Evolutionary conservation across 2,329 filamentous ascomycete genomes (phyloP).

Genomic region (Diatrype stigma): DNA sequence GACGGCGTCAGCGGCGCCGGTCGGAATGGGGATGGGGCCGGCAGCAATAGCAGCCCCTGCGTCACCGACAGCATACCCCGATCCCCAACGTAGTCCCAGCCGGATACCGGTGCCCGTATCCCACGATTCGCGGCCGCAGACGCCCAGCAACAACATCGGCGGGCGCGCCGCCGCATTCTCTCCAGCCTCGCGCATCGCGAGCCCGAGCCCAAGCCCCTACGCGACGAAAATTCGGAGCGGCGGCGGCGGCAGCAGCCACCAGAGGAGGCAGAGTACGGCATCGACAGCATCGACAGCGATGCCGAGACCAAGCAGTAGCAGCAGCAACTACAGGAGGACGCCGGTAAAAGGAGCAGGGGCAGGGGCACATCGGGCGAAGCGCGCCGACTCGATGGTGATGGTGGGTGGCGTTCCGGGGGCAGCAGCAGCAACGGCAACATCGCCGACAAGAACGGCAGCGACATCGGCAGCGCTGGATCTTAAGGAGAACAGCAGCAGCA

Average conservation of each 20-base stretch:
- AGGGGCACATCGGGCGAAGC: slow-evolving; percentile 1
- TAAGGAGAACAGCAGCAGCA: slow-evolving; percentile 12
- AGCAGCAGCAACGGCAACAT: neutral
- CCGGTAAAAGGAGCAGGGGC: too few relatives aligned
- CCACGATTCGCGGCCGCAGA: slow-evolving; percentile 16
- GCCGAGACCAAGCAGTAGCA: too few relatives aligned
- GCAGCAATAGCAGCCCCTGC: neutral
- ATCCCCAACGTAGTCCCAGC: slow-evolving; percentile 30
- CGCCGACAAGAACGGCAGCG: neutral
- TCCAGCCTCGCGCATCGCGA: slow-evolving; percentile 24
- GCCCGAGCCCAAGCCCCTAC: slow-evolving; percentile 24
- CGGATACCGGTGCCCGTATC: slow-evolving; percentile 37
- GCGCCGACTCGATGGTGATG: slow-evolving; percentile 19
- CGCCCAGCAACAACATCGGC: slow-evolving; percentile 14
- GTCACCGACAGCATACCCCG: slow-evolving; percentile 19
- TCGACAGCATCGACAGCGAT: slow-evolving; percentile 34
- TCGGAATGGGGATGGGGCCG: too few relatives aligned
- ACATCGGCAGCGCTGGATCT: neutral
- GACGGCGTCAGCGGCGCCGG: slow-evolving; percentile 18
- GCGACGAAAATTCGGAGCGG: slow-evolving; percentile 6
- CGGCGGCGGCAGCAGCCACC: slow-evolving; percentile 27
- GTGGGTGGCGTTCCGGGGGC: too few relatives aligned
- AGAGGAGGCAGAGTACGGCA: slow-evolving; percentile 41
- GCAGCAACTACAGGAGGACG: too few relatives aligned
- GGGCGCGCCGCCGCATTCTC: slow-evolving; percentile 16